Base-by-base conservation (phyloP, 805 yeast genomes). In the Wickerhamiella sorbophila region DNA sequence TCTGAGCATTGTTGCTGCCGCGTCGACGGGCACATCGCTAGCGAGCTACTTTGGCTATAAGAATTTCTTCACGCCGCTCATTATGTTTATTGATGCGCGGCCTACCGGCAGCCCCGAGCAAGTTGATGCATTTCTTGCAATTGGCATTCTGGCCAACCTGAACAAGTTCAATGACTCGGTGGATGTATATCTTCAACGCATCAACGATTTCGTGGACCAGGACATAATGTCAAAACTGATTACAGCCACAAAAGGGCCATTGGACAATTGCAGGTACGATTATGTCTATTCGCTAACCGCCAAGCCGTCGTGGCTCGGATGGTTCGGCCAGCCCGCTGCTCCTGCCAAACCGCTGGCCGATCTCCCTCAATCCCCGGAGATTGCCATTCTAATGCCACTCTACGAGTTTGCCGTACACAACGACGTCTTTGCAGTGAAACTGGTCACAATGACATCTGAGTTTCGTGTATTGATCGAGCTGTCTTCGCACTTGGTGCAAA, bases 191-290 rank as follows among this genome's bases (percentile, higher is more conserved):
- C 55, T 48, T 39, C 54, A 59, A 15, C 52, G 65, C 16, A 48
- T 64, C 6, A 48, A 64, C n/a, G 68, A 62, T 41, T 62, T 59
- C 44, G 57, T 61, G 8, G 65, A 64, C 38, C 62, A 60, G 34
- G 47, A 51, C 1, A 53, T 57, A 16, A 62, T 64, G 60, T 43
- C 41, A 34, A 54, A 51, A 26, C 56, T 60, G 26, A 44, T 57
- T 4, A 48, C 43, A 2, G 53, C 57, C 9, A 44, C 55, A 3
- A 55, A 56, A 21, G 52, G 49, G 18, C 55, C 49, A 16, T 48
- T 58, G 48, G 39, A 38, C 12, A 12, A 24, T 6, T 24, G 29
- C 29, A 6, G 29, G 12, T 24, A 31, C 17, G 33, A 31, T 16
- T 12, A 12, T 14, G 18, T 12, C 5, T 31, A 12, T 8, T 9